Evolutionary conservation across 495 filamentous ascomycete species (phyloP).

Genomic region (Penicillium arizonense): DNA sequence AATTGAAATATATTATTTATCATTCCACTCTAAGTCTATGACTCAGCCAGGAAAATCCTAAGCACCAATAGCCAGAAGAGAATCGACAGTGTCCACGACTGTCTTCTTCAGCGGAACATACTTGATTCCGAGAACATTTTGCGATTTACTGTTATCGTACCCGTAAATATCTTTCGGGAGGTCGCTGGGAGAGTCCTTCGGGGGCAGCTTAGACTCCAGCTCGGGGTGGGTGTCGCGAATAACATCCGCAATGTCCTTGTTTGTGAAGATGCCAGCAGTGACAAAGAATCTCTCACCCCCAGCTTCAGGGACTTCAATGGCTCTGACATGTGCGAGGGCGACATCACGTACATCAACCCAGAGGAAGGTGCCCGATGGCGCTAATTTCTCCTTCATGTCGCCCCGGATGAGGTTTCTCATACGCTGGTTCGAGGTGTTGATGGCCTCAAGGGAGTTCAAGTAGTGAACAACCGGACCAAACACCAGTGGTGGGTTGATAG

Average conservation of each 20-base stretch:
- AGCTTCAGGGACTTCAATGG: slow-evolving; percentile 65
- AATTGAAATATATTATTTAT: background rate
- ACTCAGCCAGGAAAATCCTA: slow-evolving; percentile 5
- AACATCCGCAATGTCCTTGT: slow-evolving; percentile 63
- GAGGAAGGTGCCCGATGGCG: slow-evolving; percentile 53
- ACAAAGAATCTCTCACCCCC: slow-evolving; percentile 71
- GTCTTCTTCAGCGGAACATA: slow-evolving; percentile 54
- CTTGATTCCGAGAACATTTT: slow-evolving; percentile 56
- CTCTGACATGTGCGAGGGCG: slow-evolving; percentile 68
- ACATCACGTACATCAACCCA: slow-evolving; percentile 72
- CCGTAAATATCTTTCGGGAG: slow-evolving; percentile 39
- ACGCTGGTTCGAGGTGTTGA: slow-evolving; percentile 68
- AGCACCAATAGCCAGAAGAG: slow-evolving; percentile 47
- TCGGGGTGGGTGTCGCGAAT: slow-evolving; percentile 66
- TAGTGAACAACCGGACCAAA: slow-evolving; percentile 67
- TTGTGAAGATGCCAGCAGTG: slow-evolving; percentile 59
- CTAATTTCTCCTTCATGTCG: slow-evolving; percentile 62
- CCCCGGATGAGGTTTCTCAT: slow-evolving; percentile 56
- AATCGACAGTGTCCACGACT: slow-evolving; percentile 56
- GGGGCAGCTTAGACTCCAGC: slow-evolving; percentile 57
- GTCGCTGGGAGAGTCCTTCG: slow-evolving; percentile 40
- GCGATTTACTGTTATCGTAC: slow-evolving; percentile 53
- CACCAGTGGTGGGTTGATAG: slow-evolving; percentile 70
- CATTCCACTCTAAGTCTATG: background rate
- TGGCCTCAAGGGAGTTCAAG: slow-evolving; percentile 60